phyloP scores from a whole-genome alignment of 805 yeast genomes.

The Vanderwaltozyma yarrowii region DNA sequence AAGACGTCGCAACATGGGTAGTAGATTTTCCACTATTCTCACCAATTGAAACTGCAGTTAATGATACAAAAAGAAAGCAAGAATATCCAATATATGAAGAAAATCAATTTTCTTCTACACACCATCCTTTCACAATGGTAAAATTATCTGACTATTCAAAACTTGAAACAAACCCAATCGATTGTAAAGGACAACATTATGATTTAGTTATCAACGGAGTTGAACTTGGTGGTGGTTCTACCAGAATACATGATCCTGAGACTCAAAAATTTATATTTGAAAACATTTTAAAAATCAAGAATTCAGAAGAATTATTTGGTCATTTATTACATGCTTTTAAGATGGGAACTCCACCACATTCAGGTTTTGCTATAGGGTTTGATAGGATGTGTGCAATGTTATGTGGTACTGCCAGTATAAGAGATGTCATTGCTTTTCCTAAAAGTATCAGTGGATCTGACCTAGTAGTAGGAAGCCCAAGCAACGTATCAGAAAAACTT shows the following conservation, averaged over 20 bases:
- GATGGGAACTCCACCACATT: constrained; percentile 97
- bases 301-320: constrained; percentile 63
- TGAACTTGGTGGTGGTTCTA: constrained; percentile 95
- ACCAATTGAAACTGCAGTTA: constrained; percentile 42
- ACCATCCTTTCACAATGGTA: constrained; percentile 97
- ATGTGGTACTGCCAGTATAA: constrained; percentile 60
- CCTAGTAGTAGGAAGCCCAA: constrained; percentile 80
- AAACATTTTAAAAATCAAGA: constrained; percentile 46
- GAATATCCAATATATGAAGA: constrained; percentile 54
- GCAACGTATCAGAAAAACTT: constrained; percentile 41
- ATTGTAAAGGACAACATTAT: constrained; percentile 81
- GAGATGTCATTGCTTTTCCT: constrained; percentile 95
- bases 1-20: constrained; percentile 65
- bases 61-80: constrained; percentile 7
- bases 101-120: constrained; percentile 54
- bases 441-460: constrained; percentile 85
- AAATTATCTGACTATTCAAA: constrained; percentile 53
- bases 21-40: constrained; percentile 87
- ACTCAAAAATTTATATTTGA: constrained; percentile 68
- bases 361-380: constrained; percentile 92
- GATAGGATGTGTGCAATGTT: constrained; percentile 91
- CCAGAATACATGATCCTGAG: constrained; percentile 82
- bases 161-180: constrained; percentile 43
- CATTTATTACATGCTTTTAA: constrained; percentile 74
- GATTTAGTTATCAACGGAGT: constrained; percentile 91